Base-by-base conservation (phyloP, 2,329 filamentous ascomycete species). In the Ustilaginoidea virens region DNA sequence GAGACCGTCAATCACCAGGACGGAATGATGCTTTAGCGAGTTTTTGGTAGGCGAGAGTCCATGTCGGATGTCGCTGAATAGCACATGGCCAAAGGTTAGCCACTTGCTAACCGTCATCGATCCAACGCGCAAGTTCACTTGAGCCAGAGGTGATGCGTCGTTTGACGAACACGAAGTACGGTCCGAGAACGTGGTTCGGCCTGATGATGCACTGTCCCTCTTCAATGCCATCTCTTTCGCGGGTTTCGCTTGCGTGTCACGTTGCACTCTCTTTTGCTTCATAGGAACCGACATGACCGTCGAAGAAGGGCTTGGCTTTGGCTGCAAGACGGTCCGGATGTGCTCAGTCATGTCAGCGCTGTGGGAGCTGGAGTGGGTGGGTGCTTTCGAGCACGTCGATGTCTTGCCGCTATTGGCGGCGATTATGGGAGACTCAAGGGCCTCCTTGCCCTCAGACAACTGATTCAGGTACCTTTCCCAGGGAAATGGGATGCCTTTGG, bases 21-120 rank as follows among this genome's bases (percentile, higher is more conserved):
- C 71, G 0, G 69, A 74, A 32, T 59, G 76, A 31, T 55, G 68
- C 56, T 63, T 40, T 13, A 42, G 32, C 1, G 43, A 42, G 5
- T 44, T 37, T 13, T 47, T 44, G 5, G 42, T 53, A 45, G 54
- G 61, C 1, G 63, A 55, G 14, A 86, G 62, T 39, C 82, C 74
- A 25, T 81, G 75, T 16, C 81, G 70, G 5, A 79, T 72, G 8
- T 82, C 80, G 40, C 79, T 85, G 55, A 90, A 86, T 4, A 90
- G 60, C 0, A 87, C 79, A 40, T 83, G 76, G 1, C 81, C 81
- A 47, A 87, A 87, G 0, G 78, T 82, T 15, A 90, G 66, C 81
- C 80, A 90, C 46, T 86, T 86, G 61, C 78, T 85, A 15, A 85
- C 81, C 35, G 81, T 85, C 60, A 90, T 74, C 2, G 80, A 83